Evolutionary conservation across 2,329 filamentous ascomycete genomes (phyloP).

Genomic region (Botryosphaeria agaves): DNA sequence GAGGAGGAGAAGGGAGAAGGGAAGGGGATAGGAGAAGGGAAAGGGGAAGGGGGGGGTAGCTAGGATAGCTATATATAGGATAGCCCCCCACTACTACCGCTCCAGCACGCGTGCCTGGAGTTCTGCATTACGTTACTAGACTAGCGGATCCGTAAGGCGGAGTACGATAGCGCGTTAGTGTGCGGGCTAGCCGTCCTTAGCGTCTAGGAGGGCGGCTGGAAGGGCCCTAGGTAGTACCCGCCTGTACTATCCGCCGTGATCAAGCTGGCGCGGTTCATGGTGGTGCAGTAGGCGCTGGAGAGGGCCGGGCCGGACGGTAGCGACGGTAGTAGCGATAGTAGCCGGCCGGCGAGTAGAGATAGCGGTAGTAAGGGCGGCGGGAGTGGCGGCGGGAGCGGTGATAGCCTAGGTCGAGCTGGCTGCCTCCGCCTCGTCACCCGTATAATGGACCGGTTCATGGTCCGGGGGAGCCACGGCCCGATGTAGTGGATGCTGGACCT

Average conservation of each 20-base stretch:
- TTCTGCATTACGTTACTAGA: slow-evolving; percentile 9
- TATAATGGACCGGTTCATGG: not conserved
- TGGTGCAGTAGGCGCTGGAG: slow-evolving; percentile 7
- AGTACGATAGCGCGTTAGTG: slow-evolving; percentile 9
- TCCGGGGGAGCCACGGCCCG: not conserved
- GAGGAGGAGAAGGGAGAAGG: slow-evolving; percentile 1
- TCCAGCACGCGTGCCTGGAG: slow-evolving; percentile 6
- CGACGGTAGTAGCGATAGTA: not conserved
- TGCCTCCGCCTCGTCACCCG: not conserved
- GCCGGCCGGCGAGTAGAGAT: not conserved
- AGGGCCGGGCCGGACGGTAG: not conserved
- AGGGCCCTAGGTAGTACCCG: slow-evolving; percentile 6
- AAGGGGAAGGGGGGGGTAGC: too few species aligned
- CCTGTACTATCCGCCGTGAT: slow-evolving; percentile 8
- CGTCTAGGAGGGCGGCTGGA: slow-evolving; percentile 6
- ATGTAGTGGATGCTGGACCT: not conserved
- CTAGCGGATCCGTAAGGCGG: slow-evolving; percentile 4
- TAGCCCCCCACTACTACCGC: too few species aligned
- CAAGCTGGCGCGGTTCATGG: slow-evolving; percentile 8
- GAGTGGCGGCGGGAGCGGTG: too few species aligned
- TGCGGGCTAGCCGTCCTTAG: slow-evolving; percentile 8
- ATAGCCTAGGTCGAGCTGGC: too few species aligned
- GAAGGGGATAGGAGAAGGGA: too few species aligned
- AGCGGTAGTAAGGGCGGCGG: too few species aligned
- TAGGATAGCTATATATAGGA: too few species aligned